Percentiles rank a stretch among this genome's conserved stretches.
Evolutionary conservation across 1,284 basidiomycete genomes (phyloP).

Genomic region (Apiotrichum montevideense): DNA sequence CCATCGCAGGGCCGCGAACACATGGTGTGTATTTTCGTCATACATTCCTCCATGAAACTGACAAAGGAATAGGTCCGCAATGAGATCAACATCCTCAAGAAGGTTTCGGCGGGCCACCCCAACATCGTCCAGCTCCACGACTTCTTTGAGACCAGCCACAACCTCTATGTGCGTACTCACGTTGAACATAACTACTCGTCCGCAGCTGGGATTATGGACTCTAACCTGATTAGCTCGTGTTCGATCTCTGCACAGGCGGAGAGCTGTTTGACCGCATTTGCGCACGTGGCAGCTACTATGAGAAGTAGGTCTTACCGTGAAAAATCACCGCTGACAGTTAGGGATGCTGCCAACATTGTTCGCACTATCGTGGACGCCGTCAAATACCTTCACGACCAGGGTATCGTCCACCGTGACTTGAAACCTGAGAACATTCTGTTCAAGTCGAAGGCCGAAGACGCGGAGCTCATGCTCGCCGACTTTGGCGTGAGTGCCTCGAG

Average conservation of each 20-base stretch:
- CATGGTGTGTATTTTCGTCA: constrained; percentile 56
- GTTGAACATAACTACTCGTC: neutral
- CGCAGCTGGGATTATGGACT: neutral
- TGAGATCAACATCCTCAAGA: constrained; percentile 92
- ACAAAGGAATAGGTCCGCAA: constrained; percentile 68
- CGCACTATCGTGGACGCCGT: constrained; percentile 82
- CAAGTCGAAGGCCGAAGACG: constrained; percentile 78
- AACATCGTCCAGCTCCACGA: constrained; percentile 91
- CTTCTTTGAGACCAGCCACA: constrained; percentile 97
- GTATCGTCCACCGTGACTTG: constrained; percentile 94
- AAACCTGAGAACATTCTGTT: constrained; percentile 98
- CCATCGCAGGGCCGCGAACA: constrained; percentile 66
- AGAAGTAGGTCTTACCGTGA: constrained; percentile 55
- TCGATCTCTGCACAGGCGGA: constrained; percentile 94
- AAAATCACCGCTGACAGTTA: constrained; percentile 34
- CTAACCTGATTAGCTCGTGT: constrained; percentile 57
- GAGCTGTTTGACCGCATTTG: constrained; percentile 99
- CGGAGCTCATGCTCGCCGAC: constrained; percentile 95
- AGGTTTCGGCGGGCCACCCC: constrained; percentile 79
- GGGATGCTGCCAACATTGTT: constrained; percentile 84
- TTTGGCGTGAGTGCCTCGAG: constrained; percentile 67
- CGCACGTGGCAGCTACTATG: constrained; percentile 93
- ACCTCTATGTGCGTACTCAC: constrained; percentile 58
- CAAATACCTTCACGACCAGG: constrained; percentile 83
- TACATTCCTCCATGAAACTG: too few relatives aligned